Evolutionary conservation across 108 stramenopile genomes (phyloP).

Genomic region (Cyclotella cryptica): DNA sequence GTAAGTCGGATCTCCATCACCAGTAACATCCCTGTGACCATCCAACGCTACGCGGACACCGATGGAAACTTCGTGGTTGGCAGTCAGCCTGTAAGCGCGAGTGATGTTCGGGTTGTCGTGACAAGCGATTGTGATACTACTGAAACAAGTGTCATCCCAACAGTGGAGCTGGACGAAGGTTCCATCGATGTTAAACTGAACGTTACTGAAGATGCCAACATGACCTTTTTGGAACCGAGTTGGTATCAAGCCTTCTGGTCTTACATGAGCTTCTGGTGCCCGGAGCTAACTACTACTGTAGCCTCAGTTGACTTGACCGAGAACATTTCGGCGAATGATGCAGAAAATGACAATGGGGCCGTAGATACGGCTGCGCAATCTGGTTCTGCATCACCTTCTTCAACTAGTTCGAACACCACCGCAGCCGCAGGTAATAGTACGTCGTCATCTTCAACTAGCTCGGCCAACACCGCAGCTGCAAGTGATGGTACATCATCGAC

Average conservation of each 20-base stretch:
- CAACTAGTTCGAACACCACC: background rate
- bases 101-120: conserved; percentile 19
- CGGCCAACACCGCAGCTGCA: background rate
- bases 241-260: conserved; percentile 30
- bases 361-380: background rate
- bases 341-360: background rate
- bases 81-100: conserved; percentile 14
- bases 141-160: conserved; percentile 12
- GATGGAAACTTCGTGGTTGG: conserved; percentile 10
- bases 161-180: background rate
- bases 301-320: background rate
- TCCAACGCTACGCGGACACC: conserved; percentile 21
- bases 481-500: background rate
- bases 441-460: background rate
- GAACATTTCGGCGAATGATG: background rate
- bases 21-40: conserved; percentile 31
- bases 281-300: background rate
- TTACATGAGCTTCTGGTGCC: conserved; percentile 26
- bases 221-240: conserved; percentile 24
- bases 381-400: background rate
- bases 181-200: conserved; percentile 2
- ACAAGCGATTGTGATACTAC: conserved; percentile 32
- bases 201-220: conserved; percentile 5
- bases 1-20: background rate
- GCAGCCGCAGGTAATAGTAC: background rate